A percentile compares a stretch with the other conserved stretches of the same genome.
phyloP scores from a whole-genome alignment of 2,329 filamentous ascomycete species.

The Chaetomiaceae sp. region DNA sequence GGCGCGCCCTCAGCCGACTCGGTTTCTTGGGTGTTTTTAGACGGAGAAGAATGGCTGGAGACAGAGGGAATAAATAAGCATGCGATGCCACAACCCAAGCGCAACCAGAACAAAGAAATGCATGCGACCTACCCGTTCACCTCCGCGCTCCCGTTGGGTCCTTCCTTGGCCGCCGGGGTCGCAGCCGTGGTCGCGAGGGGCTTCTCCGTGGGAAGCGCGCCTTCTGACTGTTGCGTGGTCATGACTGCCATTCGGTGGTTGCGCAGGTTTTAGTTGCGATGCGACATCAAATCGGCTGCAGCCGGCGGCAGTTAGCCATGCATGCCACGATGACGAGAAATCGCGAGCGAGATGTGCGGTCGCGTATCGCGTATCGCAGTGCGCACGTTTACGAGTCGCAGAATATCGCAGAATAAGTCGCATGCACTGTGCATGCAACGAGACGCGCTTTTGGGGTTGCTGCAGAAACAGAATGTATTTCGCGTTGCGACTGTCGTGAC shows the following conservation, averaged over 20 bases:
- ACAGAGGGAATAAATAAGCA: slow-evolving; percentile 4
- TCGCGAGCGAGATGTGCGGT: not conserved
- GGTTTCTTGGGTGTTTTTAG: slow-evolving; percentile 9
- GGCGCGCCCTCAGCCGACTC: slow-evolving; percentile 2
- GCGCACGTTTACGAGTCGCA: not conserved
- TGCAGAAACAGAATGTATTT: not conserved
- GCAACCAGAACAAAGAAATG: slow-evolving; percentile 4
- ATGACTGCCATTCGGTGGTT: slow-evolving; percentile 48
- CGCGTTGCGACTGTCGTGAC: slow-evolving; percentile 2
- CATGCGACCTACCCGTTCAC: slow-evolving; percentile 55
- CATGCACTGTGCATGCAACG: not conserved
- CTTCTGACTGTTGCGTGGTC: slow-evolving; percentile 46
- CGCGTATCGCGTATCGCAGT: not conserved
- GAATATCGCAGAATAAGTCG: not conserved
- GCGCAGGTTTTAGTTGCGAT: slow-evolving; percentile 20
- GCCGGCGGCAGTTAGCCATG: slow-evolving; percentile 15
- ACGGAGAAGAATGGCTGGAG: slow-evolving; percentile 22
- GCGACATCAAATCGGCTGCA: slow-evolving; percentile 26
- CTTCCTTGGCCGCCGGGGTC: slow-evolving; percentile 38
- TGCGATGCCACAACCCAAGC: not conserved
- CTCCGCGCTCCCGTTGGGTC: slow-evolving; percentile 27
- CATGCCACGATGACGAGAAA: slow-evolving; percentile 9
- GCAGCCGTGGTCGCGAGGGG: slow-evolving; percentile 48
- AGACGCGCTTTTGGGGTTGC: not conserved
- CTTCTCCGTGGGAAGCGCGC: slow-evolving; percentile 44